These are phyloP conservation scores for Metschnikowia cubensis DNA, from an alignment of 805 yeast genomes.

Conservation along the genomic window DNA sequence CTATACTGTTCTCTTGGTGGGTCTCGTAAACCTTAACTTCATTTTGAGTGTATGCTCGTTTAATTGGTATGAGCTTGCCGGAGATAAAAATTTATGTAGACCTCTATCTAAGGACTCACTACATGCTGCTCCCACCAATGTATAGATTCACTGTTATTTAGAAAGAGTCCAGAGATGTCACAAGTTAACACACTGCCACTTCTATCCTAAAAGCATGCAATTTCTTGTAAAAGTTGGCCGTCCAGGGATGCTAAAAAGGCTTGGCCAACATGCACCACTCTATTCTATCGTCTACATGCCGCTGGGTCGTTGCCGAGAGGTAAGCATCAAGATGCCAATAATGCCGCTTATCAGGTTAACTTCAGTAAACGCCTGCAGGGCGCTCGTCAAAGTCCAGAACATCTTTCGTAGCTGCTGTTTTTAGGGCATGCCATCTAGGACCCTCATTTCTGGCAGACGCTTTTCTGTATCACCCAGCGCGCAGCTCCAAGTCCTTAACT, in stretches of 20 bases:
- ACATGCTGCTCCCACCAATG: too few species aligned
- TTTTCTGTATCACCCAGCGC: background rate
- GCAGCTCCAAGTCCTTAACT: background rate
- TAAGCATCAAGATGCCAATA: background rate
- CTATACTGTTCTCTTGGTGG: background rate
- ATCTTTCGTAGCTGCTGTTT: background rate
- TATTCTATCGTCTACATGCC: background rate
- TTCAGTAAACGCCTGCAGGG: background rate
- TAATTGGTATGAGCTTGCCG: background rate
- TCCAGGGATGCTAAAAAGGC: background rate
- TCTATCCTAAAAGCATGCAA: background rate
- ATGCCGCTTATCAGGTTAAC: background rate
- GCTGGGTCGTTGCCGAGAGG: background rate
- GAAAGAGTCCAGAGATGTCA: too few species aligned
- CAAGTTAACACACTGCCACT: background rate
- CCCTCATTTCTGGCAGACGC: slow-evolving; percentile 1
- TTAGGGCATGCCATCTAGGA: background rate
- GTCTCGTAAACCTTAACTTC: background rate
- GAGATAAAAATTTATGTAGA: too few species aligned
- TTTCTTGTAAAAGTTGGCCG: background rate
- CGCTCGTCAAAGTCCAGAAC: background rate
- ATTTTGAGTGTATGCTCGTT: background rate
- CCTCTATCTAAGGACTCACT: too few species aligned
- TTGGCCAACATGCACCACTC: background rate
- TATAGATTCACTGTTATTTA: too few species aligned